Conservation (phyloP, 306 rosid genomes). For the Trifolium dubium region DNA sequence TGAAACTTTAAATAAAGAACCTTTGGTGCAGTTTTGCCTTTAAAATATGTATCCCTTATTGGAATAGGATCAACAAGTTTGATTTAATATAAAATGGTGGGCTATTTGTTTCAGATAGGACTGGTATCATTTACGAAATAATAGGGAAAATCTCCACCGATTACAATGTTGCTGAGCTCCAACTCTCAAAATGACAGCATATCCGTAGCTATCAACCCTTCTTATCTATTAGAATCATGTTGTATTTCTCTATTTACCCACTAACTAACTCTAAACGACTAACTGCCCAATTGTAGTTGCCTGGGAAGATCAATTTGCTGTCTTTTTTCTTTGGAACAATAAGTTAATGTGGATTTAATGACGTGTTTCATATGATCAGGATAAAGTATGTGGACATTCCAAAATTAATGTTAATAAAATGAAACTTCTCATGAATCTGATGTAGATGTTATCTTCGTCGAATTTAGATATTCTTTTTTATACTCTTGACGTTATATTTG, state of each 20-base stretch:
- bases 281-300: neutral
- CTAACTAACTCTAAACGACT: neutral
- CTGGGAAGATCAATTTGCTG: constrained; percentile 10
- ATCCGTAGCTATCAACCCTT: neutral
- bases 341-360: constrained; percentile 22
- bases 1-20: no score
- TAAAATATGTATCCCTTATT: constrained; percentile 21
- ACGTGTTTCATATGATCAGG: constrained; percentile 30
- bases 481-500: constrained; percentile 12
- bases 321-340: constrained; percentile 17
- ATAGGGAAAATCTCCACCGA: no score
- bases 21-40: no score
- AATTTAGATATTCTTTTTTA: constrained; percentile 33
- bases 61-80: constrained; percentile 34
- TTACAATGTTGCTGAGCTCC: no score
- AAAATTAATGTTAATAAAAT: constrained; percentile 4
- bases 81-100: constrained; percentile 6
- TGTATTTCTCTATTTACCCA: neutral
- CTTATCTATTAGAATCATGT: neutral
- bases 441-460: constrained; percentile 33
- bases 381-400: constrained; percentile 31
- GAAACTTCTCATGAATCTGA: constrained; percentile 35
- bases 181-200: neutral
- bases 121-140: no score
- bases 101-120: no score